Base-by-base conservation (phyloP, 257 asterid species). In the Ajuga chamaepitys region DNA sequence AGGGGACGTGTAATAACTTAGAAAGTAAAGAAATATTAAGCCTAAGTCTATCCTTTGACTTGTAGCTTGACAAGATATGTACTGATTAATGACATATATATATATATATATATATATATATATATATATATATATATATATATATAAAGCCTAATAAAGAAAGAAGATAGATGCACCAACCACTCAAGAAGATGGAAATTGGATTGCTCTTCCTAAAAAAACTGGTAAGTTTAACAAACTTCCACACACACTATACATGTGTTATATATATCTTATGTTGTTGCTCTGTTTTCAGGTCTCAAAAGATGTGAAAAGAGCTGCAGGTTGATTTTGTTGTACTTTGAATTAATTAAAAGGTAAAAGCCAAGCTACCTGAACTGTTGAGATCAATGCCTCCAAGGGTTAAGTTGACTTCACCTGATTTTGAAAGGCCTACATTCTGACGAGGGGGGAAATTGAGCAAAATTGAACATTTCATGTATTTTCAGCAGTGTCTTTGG, bases 281-380 rank as follows among this genome's bases (percentile, higher is more conserved):
- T 35, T 56, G 14, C 30, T 11, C 20, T 76, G 71, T 41, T 61
- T 70, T 48, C 63, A 90, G 97, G 95, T 57, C 66, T 90, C 71
- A 85, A 79, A 80, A 85, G 97, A 70, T 87, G 97, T 72, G 97
- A 92, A 5, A 87, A 90, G 82, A 90, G 97, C 70, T 90, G 97
- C 79, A 82, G 97, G 72, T 66, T 90, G 78, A 84, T n/a, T n/a
- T n/a, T n/a, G n/a, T n/a, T n/a, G n/a, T n/a, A n/a, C n/a, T n/a
- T n/a, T n/a, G n/a, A n/a, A n/a, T n/a, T n/a, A n/a, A n/a, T n/a
- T n/a, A n/a, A n/a, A n/a, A n/a, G n/a, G n/a, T n/a, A n/a, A n/a
- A n/a, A n/a, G n/a, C n/a, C n/a, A n/a, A n/a, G n/a, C n/a, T n/a
- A n/a, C n/a, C n/a, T n/a, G n/a, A n/a, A n/a, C n/a, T n/a, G n/a